Percentiles rank a stretch among this genome's conserved stretches.
These are phyloP conservation scores for Quercus ilex DNA, from an alignment of 306 rosid species.

Conservation along the genomic window DNA sequence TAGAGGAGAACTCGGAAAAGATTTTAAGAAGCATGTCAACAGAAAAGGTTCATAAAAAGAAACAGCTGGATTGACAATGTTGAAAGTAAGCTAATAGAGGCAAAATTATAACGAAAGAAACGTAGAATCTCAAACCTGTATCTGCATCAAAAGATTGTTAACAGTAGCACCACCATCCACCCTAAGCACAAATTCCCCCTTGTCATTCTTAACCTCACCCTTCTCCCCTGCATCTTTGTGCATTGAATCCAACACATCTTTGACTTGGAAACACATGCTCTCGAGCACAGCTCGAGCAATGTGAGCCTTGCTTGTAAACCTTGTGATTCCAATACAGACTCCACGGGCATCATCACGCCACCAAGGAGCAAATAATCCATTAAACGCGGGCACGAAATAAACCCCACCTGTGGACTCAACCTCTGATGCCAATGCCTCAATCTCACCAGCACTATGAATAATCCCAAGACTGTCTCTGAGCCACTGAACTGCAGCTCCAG, in stretches of 20 bases:
- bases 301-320: conserved; percentile 80
- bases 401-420: conserved; percentile 73
- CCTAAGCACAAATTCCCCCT: conserved; percentile 57
- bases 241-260: conserved; percentile 87
- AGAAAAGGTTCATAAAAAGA: background rate
- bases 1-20: background rate
- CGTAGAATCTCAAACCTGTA: conserved; percentile 55
- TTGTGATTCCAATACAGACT: conserved; percentile 73
- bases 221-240: conserved; percentile 55
- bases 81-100: background rate
- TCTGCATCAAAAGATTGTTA: conserved; percentile 84
- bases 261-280: conserved; percentile 87
- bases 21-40: background rate
- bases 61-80: background rate
- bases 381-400: conserved; percentile 95
- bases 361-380: conserved; percentile 92
- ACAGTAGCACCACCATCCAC: conserved; percentile 91
- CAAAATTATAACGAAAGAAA: conserved; percentile 1
- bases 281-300: conserved; percentile 90
- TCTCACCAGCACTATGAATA: conserved; percentile 58
- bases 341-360: conserved; percentile 99
- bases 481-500: conserved; percentile 99
- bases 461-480: conserved; percentile 84
- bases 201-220: conserved; percentile 26
- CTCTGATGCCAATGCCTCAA: conserved; percentile 60